These are phyloP conservation scores for Pulchroboletus neoregius DNA, from an alignment of 1,284 basidiomycete genomes.

Conservation along the genomic window DNA sequence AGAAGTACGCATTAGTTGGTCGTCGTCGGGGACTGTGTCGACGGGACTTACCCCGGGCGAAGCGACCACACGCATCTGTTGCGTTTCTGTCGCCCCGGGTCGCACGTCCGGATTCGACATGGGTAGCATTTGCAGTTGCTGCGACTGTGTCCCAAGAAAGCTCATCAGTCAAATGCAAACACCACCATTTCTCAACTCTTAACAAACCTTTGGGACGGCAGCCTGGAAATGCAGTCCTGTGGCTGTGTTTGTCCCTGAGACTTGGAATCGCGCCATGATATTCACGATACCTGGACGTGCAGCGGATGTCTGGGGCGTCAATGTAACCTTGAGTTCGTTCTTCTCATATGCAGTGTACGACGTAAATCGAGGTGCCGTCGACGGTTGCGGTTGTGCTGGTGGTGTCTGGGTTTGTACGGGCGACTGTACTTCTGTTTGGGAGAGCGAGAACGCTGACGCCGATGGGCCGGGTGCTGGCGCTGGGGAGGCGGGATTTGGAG, in stretches of 20 bases:
- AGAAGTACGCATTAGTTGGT: constrained; percentile 7
- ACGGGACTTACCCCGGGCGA: constrained; percentile 72
- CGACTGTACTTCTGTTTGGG: constrained; percentile 36
- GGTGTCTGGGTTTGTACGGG: constrained; percentile 30
- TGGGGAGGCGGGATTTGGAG: constrained; percentile 37
- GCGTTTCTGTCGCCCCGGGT: constrained; percentile 84
- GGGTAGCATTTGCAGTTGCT: constrained; percentile 97
- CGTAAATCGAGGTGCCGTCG: constrained; percentile 52
- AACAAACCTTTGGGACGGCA: constrained; percentile 88
- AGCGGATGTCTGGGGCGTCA: constrained; percentile 82
- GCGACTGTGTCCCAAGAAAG: constrained; percentile 66
- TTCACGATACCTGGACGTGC: constrained; percentile 84
- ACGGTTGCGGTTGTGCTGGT: constrained; percentile 34
- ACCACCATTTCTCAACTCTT: no score
- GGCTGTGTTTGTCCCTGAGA: constrained; percentile 49
- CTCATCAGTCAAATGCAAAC: no score
- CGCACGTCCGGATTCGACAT: constrained; percentile 85
- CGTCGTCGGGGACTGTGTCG: neutral
- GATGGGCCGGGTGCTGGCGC: constrained; percentile 28
- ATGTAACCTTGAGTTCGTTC: constrained; percentile 83
- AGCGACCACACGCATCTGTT: constrained; percentile 91
- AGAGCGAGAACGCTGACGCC: constrained; percentile 32
- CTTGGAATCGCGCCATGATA: constrained; percentile 86
- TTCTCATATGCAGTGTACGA: constrained; percentile 89
- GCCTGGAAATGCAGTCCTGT: constrained; percentile 89